Evolutionary conservation across 805 yeast species (phyloP).

Genomic region (Torulaspora franciscae): DNA sequence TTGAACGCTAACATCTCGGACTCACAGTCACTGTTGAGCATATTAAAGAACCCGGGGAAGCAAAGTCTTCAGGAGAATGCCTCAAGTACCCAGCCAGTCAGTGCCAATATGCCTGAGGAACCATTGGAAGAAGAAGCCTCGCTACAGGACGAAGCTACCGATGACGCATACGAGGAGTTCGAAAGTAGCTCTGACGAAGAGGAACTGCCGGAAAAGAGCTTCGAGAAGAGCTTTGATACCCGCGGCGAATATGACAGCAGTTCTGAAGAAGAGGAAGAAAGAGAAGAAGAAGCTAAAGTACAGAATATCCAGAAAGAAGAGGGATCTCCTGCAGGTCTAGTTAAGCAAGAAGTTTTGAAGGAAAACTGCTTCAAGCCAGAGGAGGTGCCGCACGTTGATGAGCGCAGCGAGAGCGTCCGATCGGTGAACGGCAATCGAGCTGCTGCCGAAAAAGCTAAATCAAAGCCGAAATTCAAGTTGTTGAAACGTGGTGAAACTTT

Average conservation of each 20-base stretch:
- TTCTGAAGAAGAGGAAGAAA: conserved; percentile 21
- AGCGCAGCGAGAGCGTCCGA: conserved; percentile 14
- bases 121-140: conserved; percentile 6
- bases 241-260: conserved; percentile 31
- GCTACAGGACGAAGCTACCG: conserved; percentile 6
- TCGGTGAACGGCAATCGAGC: conserved; percentile 11
- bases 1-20: conserved; percentile 6
- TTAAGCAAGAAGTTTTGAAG: conserved; percentile 9
- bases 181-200: conserved; percentile 6
- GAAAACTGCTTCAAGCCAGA: conserved; percentile 16
- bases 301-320: conserved; percentile 15
- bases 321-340: conserved; percentile 1
- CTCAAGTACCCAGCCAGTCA: neutral
- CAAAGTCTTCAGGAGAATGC: neutral
- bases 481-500: conserved; percentile 38
- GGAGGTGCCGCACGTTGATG: conserved; percentile 26
- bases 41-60: conserved; percentile 15
- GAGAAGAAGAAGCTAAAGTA: conserved; percentile 19
- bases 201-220: conserved; percentile 1
- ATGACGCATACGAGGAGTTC: conserved; percentile 4
- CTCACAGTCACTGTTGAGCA: conserved; percentile 19
- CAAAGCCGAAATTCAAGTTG: conserved; percentile 35
- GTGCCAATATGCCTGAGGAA: neutral
- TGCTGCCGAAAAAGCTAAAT: conserved; percentile 8
- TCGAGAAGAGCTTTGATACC: conserved; percentile 3